Conservation (phyloP, 371 early-diverging fungal species). For the Mycotypha africana region DNA sequence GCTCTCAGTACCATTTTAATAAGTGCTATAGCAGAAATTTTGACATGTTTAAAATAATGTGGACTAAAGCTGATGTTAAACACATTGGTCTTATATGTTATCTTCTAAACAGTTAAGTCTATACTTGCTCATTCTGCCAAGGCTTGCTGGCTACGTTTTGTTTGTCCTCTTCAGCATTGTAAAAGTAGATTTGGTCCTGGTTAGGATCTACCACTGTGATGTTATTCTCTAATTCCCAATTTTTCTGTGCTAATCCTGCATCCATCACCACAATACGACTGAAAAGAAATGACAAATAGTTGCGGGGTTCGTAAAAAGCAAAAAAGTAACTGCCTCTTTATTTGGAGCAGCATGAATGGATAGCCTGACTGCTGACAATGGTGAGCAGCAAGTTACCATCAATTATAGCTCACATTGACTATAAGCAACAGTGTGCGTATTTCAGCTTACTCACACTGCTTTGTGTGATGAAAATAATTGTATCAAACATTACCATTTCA, state of each 20-base stretch:
- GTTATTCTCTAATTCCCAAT: slow-evolving; percentile 84
- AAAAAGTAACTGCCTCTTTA: too few relatives aligned
- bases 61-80: slow-evolving; percentile 70
- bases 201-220: slow-evolving; percentile 63
- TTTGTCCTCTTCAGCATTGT: slow-evolving; percentile 66
- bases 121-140: slow-evolving; percentile 76
- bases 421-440: too few relatives aligned
- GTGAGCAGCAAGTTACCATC: neutral
- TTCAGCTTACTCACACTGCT: too few relatives aligned
- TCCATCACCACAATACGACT: too few relatives aligned
- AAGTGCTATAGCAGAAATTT: slow-evolving; percentile 92
- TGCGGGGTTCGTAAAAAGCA: too few relatives aligned
- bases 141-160: slow-evolving; percentile 60
- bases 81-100: neutral
- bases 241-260: slow-evolving; percentile 62
- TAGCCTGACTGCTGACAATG: neutral
- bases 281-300: too few relatives aligned
- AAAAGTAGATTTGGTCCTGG: slow-evolving; percentile 73
- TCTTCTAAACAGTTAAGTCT: neutral
- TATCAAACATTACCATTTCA: too few relatives aligned
- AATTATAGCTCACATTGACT: too few relatives aligned
- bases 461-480: too few relatives aligned
- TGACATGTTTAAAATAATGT: slow-evolving; percentile 84
- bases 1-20: slow-evolving; percentile 85
- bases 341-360: too few relatives aligned